A percentile compares a stretch with the other conserved stretches of the same genome.
Evolutionary conservation across 2,329 filamentous ascomycete genomes (phyloP).

Genomic region (Parafenestella ontariensis): DNA sequence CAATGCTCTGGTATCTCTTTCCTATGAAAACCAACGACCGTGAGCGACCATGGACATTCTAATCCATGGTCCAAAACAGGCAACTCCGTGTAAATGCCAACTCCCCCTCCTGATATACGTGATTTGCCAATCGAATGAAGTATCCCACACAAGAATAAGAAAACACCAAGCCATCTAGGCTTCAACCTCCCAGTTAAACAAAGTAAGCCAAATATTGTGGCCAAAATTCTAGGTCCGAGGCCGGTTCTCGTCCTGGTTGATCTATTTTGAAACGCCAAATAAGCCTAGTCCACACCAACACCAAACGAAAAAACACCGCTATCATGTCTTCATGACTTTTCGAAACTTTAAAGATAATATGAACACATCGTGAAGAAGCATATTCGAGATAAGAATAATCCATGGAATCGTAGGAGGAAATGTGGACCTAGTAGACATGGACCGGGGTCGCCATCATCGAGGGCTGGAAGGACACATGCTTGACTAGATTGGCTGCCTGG

Average conservation of each 20-base stretch:
- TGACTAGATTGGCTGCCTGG: slow-evolving; percentile 50
- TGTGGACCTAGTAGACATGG: slow-evolving; percentile 42
- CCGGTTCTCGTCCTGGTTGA: slow-evolving; percentile 20
- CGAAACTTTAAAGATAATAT: slow-evolving; percentile 29
- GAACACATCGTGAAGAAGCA: slow-evolving; percentile 45
- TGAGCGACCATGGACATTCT: slow-evolving; percentile 24
- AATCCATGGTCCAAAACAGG: slow-evolving; percentile 16
- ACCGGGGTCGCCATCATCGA: slow-evolving; percentile 47
- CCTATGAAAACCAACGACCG: slow-evolving; percentile 34
- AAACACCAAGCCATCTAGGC: slow-evolving; percentile 43
- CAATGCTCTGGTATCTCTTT: slow-evolving; percentile 48
- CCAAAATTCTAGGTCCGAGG: slow-evolving; percentile 32
- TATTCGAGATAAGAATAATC: slow-evolving; percentile 25
- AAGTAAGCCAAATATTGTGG: slow-evolving; percentile 31
- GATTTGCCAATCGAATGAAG: slow-evolving; percentile 13
- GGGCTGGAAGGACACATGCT: slow-evolving; percentile 51
- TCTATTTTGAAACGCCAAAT: slow-evolving; percentile 45
- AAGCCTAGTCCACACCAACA: slow-evolving; percentile 29
- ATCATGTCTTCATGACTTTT: slow-evolving; percentile 51
- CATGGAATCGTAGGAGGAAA: slow-evolving; percentile 3
- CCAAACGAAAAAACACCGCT: slow-evolving; percentile 36
- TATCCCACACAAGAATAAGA: slow-evolving; percentile 22
- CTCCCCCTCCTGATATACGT: slow-evolving; percentile 16
- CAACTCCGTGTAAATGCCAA: slow-evolving; percentile 32
- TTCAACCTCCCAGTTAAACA: slow-evolving; percentile 35